Percentiles rank a stretch among this genome's conserved stretches.
Conservation (phyloP, 345 rosid genomes). For the Eutrema japonicum region DNA sequence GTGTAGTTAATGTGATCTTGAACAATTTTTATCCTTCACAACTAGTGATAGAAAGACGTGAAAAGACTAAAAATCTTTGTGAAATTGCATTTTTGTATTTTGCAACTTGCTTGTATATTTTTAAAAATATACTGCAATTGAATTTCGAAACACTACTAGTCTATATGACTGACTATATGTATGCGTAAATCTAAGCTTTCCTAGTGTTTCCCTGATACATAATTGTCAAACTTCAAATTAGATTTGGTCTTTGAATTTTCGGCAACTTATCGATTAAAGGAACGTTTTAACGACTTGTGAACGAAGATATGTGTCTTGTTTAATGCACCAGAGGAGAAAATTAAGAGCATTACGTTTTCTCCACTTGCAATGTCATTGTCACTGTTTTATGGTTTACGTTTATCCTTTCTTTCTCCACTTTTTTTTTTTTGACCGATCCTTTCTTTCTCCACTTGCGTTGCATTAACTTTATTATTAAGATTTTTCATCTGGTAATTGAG, state of each 20-base stretch:
- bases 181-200: background rate
- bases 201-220: background rate
- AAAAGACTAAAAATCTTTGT: background rate
- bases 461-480: background rate
- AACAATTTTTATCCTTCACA: too few relatives aligned
- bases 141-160: background rate
- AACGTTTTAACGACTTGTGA: background rate
- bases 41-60: too few relatives aligned
- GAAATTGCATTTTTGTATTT: background rate
- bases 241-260: background rate
- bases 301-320: background rate
- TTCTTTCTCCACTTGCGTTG: background rate
- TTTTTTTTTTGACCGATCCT: too few relatives aligned
- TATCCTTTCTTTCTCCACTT: background rate
- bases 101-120: background rate
- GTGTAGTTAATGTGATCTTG: too few relatives aligned
- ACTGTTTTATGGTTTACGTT: background rate
- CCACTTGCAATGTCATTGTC: background rate
- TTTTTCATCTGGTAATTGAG: background rate
- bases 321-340: background rate
- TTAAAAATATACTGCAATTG: background rate
- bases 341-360: constrained; percentile 13
- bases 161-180: background rate
- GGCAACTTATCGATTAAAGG: background rate
- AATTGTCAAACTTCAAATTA: background rate